Percentiles rank a stretch among this genome's conserved stretches.
Evolutionary conservation across 2,329 filamentous ascomycete genomes (phyloP).

Genomic region (Pseudogymnoascus sp.): DNA sequence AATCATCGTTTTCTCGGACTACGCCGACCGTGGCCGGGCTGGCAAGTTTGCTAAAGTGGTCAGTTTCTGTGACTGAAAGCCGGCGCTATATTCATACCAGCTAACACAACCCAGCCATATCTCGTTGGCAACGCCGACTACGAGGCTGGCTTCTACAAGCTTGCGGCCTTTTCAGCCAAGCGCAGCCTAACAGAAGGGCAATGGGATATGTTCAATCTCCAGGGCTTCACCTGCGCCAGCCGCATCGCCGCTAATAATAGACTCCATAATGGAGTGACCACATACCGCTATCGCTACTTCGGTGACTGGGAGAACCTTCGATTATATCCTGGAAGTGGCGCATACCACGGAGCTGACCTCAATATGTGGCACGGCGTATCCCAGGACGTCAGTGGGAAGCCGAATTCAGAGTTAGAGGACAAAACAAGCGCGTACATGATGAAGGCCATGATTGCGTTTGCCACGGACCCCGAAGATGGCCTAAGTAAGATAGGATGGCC

Average conservation of each 20-base stretch:
- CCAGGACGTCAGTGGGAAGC: constrained; percentile 20
- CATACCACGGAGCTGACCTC: constrained; percentile 27
- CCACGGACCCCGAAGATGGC: constrained; percentile 24
- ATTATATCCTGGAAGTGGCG: constrained; percentile 20
- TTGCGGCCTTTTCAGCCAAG: constrained; percentile 16
- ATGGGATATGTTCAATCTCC: constrained; percentile 24
- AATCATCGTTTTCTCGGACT: constrained; percentile 24
- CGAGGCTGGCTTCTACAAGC: constrained; percentile 27
- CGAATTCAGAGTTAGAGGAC: constrained; percentile 10
- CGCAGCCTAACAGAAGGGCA: constrained; percentile 18
- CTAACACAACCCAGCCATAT: neutral
- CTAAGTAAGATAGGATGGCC: constrained; percentile 17
- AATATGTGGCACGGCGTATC: constrained; percentile 23
- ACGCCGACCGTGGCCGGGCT: constrained; percentile 16
- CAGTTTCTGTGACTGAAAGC: constrained; percentile 15
- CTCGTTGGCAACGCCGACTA: constrained; percentile 29
- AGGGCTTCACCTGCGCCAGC: constrained; percentile 27
- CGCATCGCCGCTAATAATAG: constrained; percentile 15
- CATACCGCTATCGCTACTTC: constrained; percentile 28
- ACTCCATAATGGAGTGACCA: constrained; percentile 17
- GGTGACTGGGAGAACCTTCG: constrained; percentile 25
- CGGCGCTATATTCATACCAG: no score
- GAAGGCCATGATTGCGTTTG: constrained; percentile 29
- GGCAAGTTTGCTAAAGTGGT: constrained; percentile 15
- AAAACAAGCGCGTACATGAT: constrained; percentile 17